A percentile compares a stretch with the other conserved stretches of the same genome.
phyloP scores from a whole-genome alignment of 495 filamentous ascomycete species.

The Annulohypoxylon bovei region DNA sequence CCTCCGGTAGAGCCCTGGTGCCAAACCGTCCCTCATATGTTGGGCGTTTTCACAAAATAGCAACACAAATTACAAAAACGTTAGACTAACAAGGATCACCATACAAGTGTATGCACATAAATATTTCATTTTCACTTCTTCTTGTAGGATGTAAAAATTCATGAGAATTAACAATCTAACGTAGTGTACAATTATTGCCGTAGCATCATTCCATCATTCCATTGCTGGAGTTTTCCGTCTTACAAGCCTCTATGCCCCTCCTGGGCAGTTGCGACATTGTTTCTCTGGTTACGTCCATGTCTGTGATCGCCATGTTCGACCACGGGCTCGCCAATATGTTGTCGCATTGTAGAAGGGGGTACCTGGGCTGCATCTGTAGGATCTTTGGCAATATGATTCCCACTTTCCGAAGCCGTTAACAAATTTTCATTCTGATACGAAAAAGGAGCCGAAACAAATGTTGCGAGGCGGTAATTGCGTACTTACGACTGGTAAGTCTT shows the following conservation, averaged over 20 bases:
- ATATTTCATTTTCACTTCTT: not conserved
- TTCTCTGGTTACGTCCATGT: conserved; percentile 51
- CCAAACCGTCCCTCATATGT: conserved; percentile 63
- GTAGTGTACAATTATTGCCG: conserved; percentile 4
- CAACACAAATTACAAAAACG: too few species aligned
- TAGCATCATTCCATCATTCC: conserved; percentile 6
- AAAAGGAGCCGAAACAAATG: not conserved
- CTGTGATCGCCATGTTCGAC: conserved; percentile 50
- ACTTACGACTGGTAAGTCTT: conserved; percentile 61
- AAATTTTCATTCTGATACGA: not conserved
- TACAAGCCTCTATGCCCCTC: conserved; percentile 53
- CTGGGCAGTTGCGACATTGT: conserved; percentile 52
- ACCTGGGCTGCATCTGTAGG: conserved; percentile 60
- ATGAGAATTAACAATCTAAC: not conserved
- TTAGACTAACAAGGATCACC: not conserved
- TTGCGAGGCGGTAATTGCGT: conserved; percentile 7
- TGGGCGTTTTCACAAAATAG: conserved; percentile 63
- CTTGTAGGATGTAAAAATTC: not conserved
- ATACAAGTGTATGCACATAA: not conserved
- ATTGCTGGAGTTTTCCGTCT: conserved; percentile 19
- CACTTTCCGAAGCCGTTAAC: conserved; percentile 24
- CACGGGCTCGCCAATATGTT: conserved; percentile 50
- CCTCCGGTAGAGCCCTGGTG: conserved; percentile 58
- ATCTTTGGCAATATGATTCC: conserved; percentile 41
- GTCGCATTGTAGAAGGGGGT: conserved; percentile 55